Conservation (phyloP, 2,329 filamentous ascomycete species). For the Nemania sp. region DNA sequence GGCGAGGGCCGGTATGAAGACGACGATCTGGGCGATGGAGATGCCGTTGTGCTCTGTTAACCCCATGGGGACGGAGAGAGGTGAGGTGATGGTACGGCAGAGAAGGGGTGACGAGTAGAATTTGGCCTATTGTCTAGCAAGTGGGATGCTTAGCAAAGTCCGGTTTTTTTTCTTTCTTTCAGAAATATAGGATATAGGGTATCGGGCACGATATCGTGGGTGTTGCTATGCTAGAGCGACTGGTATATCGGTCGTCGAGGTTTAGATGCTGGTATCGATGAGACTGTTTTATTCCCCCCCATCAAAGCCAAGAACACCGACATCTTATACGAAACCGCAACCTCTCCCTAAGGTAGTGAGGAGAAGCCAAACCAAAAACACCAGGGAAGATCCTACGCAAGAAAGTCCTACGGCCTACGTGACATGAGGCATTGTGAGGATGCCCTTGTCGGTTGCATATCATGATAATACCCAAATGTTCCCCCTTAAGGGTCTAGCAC, state of each 20-base stretch:
- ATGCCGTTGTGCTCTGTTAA: conserved; percentile 42
- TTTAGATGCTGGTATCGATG: neutral
- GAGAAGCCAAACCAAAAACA: neutral
- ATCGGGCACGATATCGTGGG: neutral
- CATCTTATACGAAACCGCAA: conserved; percentile 16
- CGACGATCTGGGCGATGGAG: conserved; percentile 47
- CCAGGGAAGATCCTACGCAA: neutral
- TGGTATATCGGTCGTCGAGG: neutral
- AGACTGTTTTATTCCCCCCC: neutral
- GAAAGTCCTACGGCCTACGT: neutral
- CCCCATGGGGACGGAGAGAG: conserved; percentile 29
- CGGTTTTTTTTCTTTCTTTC: neutral
- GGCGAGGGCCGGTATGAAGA: conserved; percentile 46
- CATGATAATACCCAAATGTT: neutral
- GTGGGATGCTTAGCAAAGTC: neutral
- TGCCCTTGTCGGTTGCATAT: neutral
- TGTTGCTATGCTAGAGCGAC: neutral
- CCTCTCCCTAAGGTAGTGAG: neutral
- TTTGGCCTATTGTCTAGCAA: no score
- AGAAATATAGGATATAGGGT: neutral
- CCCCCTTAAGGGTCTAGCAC: neutral
- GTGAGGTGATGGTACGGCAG: neutral
- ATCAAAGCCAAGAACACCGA: neutral
- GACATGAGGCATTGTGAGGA: neutral
- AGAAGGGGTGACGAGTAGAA: no score